phyloP scores from a whole-genome alignment of 257 asterid species.

The Linaria vulgaris region DNA sequence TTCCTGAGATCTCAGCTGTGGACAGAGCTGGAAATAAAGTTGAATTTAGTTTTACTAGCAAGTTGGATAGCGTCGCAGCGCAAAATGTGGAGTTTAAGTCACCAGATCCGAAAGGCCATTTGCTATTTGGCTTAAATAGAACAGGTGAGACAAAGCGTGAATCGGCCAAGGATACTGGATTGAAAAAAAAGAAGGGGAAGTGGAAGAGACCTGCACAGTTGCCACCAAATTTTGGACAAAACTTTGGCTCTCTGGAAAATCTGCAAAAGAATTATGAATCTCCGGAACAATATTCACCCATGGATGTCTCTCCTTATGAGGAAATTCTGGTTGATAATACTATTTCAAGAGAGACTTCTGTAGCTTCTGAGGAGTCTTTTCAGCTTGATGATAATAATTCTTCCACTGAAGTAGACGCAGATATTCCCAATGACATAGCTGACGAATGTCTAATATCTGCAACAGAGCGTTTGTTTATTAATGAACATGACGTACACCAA shows the following conservation, averaged over 20 bases:
- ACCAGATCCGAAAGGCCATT: slow-evolving; percentile 49
- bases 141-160: slow-evolving; percentile 66
- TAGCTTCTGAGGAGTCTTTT: slow-evolving; percentile 63
- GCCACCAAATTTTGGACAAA: slow-evolving; percentile 47
- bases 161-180: slow-evolving; percentile 48
- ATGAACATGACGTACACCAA: slow-evolving; percentile 38
- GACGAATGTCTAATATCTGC: slow-evolving; percentile 57
- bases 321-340: slow-evolving; percentile 48
- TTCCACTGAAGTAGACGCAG: slow-evolving; percentile 41
- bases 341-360: slow-evolving; percentile 68
- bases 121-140: slow-evolving; percentile 48
- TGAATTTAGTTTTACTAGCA: slow-evolving; percentile 55
- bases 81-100: slow-evolving; percentile 56
- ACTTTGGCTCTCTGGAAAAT: slow-evolving; percentile 42
- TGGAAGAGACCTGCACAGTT: slow-evolving; percentile 42
- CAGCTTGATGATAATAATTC: slow-evolving; percentile 43
- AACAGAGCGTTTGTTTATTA: slow-evolving; percentile 43
- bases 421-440: slow-evolving; percentile 36
- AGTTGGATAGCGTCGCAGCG: slow-evolving; percentile 37
- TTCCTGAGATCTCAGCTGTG: slow-evolving; percentile 36
- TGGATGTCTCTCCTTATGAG: slow-evolving; percentile 89
- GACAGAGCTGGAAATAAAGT: slow-evolving; percentile 46
- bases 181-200: slow-evolving; percentile 80
- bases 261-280: slow-evolving; percentile 44
- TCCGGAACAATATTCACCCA: slow-evolving; percentile 78